These are phyloP conservation scores for Digitaria exilis DNA, from an alignment of 202 grass and related monocot species.

Conservation along the genomic window DNA sequence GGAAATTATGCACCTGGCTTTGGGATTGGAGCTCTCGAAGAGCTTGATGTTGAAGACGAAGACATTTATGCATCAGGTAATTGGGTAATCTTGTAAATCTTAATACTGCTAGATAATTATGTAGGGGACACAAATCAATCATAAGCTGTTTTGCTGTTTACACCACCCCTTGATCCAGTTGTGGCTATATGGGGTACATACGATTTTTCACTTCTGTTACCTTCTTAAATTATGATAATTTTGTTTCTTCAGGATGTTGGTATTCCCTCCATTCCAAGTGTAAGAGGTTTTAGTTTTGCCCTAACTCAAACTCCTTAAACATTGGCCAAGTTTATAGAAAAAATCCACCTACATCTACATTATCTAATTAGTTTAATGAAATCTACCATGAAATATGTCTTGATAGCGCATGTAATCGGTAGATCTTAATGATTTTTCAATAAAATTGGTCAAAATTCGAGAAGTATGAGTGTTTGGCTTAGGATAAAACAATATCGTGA, in stretches of 20 bases:
- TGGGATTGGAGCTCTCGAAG: constrained; percentile 97
- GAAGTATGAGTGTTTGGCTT: not conserved
- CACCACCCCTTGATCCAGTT: not conserved
- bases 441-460: not conserved
- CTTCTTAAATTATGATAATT: not conserved
- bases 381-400: not conserved
- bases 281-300: not conserved
- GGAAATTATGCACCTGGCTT: constrained; percentile 92
- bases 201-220: not conserved
- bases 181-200: constrained; percentile 3
- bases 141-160: constrained; percentile 22
- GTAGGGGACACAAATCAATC: constrained; percentile 1
- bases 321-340: not conserved
- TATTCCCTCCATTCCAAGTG: not conserved
- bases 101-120: not conserved
- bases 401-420: too few species aligned
- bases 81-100: constrained; percentile 41
- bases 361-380: not conserved
- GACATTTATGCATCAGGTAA: constrained; percentile 98
- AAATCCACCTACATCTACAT: not conserved
- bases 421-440: not conserved
- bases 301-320: not conserved
- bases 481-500: not conserved
- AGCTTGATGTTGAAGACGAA: constrained; percentile 98
- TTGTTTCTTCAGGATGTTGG: not conserved